These are phyloP conservation scores for Penicillium chermesinum DNA, from an alignment of 495 filamentous ascomycete genomes.

Conservation along the genomic window DNA sequence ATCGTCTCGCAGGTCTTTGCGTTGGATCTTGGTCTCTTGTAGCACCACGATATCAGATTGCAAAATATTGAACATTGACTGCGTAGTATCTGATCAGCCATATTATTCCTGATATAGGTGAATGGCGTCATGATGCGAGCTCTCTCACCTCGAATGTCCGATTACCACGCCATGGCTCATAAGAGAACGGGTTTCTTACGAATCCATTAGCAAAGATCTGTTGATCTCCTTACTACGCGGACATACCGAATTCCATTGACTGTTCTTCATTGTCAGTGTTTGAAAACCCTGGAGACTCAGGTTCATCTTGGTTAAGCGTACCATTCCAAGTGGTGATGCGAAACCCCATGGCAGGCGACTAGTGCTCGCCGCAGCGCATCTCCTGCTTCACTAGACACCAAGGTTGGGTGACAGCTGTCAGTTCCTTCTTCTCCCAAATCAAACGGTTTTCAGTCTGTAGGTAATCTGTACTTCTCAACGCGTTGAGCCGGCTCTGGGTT, in stretches of 20 bases:
- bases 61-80: conserved; percentile 92
- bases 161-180: conserved; percentile 88
- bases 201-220: background rate
- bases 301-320: conserved; percentile 37
- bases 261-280: conserved; percentile 27
- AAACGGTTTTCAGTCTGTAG: no score
- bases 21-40: conserved; percentile 95
- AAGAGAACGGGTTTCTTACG: conserved; percentile 82
- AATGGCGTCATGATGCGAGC: background rate
- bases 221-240: background rate
- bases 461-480: no score
- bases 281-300: background rate
- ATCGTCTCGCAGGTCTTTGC: conserved; percentile 88
- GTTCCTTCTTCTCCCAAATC: no score
- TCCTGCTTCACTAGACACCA: background rate
- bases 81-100: background rate
- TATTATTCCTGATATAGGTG: background rate
- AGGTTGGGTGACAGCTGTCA: no score
- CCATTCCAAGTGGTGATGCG: conserved; percentile 92
- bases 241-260: conserved; percentile 89
- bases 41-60: conserved; percentile 92
- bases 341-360: conserved; percentile 54
- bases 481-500: background rate
- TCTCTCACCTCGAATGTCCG: conserved; percentile 69
- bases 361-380: background rate